A percentile compares a stretch with the other conserved stretches of the same genome.
These are phyloP conservation scores for Diaporthe citrichinensis DNA, from an alignment of 2,329 filamentous ascomycete genomes.

Conservation along the genomic window DNA sequence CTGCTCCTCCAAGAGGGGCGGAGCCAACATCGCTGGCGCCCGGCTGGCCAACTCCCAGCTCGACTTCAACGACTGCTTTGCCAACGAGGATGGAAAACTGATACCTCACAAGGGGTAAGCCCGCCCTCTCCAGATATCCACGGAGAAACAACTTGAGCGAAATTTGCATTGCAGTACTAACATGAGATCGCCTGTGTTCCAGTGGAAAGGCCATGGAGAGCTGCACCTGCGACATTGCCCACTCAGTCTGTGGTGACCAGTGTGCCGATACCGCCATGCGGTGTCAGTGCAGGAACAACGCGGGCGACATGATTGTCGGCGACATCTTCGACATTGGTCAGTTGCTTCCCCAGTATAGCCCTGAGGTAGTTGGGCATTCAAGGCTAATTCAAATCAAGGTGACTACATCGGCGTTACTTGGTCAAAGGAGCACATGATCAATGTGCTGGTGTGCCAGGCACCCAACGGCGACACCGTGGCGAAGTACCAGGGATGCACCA, in stretches of 20 bases:
- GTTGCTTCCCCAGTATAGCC: not conserved
- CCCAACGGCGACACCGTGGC: not conserved
- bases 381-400: not conserved
- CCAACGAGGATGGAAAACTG: not conserved
- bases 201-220: slow-evolving; percentile 3
- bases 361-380: no score
- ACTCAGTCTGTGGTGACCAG: not conserved
- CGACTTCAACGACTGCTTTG: slow-evolving; percentile 18
- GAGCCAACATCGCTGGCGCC: not conserved
- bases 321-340: not conserved
- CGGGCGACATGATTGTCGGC: not conserved
- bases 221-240: slow-evolving; percentile 1
- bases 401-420: slow-evolving; percentile 12
- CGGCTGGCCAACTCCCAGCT: slow-evolving; percentile 17
- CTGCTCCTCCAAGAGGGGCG: slow-evolving; percentile 12
- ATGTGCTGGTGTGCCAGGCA: slow-evolving; percentile 10
- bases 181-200: not conserved
- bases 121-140: not conserved
- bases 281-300: not conserved
- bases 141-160: not conserved
- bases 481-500: not conserved
- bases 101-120: not conserved
- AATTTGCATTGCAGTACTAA: not conserved
- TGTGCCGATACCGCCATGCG: not conserved
- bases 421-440: not conserved